Base-by-base conservation (phyloP, 2,329 filamentous ascomycete species). In the Colletotrichum endophyticum region DNA sequence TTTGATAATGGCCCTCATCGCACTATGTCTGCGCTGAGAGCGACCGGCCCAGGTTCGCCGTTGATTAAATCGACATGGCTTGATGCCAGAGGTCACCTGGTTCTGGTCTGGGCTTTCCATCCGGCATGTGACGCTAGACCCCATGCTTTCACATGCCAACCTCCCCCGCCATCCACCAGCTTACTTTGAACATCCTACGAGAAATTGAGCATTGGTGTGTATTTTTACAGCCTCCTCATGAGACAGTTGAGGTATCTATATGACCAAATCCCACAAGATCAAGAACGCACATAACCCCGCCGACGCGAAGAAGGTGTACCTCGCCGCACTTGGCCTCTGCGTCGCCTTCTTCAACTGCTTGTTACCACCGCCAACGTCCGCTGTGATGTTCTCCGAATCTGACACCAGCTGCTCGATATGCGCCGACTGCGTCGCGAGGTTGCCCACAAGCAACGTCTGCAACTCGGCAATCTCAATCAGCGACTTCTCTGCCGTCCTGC, bases 381-480 rank as follows among this genome's bases (percentile, higher is more conserved):
- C 94, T 30, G 93, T 92, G 12, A 96, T 98, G 36, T 92, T 90
- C 76, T 93, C 91, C 3, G 95, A 96, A 84, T 99, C 96, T 59
- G 93, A 89, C 36, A 98, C 95, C 25, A 99, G 89, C 83, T 97
- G 95, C 76, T 96, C 94, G 78, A 99, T 98, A 80, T 97, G 94
- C 73, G 95, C 95, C 71, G 95, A 94, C 83, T 99, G 97, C 16
- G 94, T 93, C 53, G 93, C 91, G 27, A 99, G 90, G 82, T 98
- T 98, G 80, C 92, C 92, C 56, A 97, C 95, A 15, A 99, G 93
- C 70, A 96, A 93, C 72, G 95, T 95, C 84, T 99, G 97, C 68
- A 99, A 88, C 82, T 98, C 96, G 9, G 95, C 94, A 78, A 99
- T 98, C 84, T 99, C 97, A 5, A 98, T 85, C 8, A 99, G 90